Evolutionary conservation across 306 rosid species (phyloP).

Genomic region (Pyrus pyrifolia): DNA sequence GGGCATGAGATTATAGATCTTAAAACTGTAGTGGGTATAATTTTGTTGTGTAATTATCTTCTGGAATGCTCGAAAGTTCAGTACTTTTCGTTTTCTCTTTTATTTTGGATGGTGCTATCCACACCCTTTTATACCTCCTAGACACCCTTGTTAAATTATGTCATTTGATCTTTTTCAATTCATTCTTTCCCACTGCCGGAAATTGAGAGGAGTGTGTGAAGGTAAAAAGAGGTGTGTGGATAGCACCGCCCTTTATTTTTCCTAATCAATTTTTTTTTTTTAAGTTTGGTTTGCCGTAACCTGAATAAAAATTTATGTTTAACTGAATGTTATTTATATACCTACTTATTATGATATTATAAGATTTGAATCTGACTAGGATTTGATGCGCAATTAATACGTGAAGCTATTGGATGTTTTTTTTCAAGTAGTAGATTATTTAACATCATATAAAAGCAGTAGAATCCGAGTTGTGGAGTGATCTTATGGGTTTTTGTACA

Average conservation of each 20-base stretch:
- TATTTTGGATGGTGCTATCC: no score
- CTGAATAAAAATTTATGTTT: background rate
- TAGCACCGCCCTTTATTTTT: background rate
- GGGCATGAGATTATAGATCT: slow-evolving; percentile 22
- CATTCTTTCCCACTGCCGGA: no score
- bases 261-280: background rate
- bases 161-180: no score
- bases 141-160: no score
- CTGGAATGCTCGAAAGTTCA: background rate
- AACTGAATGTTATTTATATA: background rate
- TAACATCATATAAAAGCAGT: background rate
- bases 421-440: background rate
- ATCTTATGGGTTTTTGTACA: background rate
- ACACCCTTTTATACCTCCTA: no score
- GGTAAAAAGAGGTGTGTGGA: no score
- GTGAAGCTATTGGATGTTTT: background rate
- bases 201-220: no score
- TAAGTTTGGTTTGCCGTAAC: background rate
- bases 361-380: background rate
- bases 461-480: background rate
- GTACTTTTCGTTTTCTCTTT: background rate
- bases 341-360: background rate
- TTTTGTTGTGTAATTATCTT: background rate
- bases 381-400: background rate
- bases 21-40: background rate